Percentiles rank a stretch among this genome's conserved stretches.
Evolutionary conservation across 163 green algal species (phyloP).

Genomic region (Trebouxiophyceae sp.): DNA sequence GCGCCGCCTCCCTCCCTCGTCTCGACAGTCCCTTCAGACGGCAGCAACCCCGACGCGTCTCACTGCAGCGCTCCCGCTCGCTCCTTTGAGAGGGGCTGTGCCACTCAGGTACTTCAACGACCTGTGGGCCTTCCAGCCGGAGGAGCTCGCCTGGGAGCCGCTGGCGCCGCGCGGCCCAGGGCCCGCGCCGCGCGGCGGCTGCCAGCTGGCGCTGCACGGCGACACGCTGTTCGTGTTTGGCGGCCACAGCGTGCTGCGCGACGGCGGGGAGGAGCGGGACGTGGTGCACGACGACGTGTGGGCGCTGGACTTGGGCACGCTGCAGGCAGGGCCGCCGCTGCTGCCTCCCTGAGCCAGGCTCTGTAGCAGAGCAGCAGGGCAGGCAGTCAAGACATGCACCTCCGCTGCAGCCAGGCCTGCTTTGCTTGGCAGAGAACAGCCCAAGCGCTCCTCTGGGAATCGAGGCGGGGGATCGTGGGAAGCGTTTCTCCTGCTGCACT

Average conservation of each 20-base stretch:
- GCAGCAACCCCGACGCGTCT: background rate
- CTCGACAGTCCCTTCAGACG: background rate
- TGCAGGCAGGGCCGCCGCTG: no score
- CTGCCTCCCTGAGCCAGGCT: no score
- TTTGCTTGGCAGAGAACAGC: no score
- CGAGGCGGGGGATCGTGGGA: no score
- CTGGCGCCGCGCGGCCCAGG: conserved; percentile 26
- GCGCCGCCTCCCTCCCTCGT: no score
- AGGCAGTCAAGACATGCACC: no score
- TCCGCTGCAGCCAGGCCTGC: no score
- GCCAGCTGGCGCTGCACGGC: conserved; percentile 30
- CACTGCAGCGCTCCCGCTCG: background rate
- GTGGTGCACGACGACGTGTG: conserved; percentile 89
- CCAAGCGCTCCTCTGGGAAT: no score
- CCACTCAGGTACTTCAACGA: conserved; percentile 90
- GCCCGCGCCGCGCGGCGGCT: conserved; percentile 38
- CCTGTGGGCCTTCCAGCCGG: conserved; percentile 78
- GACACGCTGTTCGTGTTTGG: conserved; percentile 42
- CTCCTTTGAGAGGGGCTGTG: background rate
- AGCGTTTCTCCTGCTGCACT: no score
- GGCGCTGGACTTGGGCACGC: conserved; percentile 59
- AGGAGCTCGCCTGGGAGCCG: conserved; percentile 64
- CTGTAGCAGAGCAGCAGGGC: no score
- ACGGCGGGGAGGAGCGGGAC: conserved; percentile 63
- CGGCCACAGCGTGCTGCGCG: conserved; percentile 33